Evolutionary conservation across 2,329 filamentous ascomycete species (phyloP), one percentile per base, ranked within the genome.

Genomic region (Byssothecium circinans): DNA sequence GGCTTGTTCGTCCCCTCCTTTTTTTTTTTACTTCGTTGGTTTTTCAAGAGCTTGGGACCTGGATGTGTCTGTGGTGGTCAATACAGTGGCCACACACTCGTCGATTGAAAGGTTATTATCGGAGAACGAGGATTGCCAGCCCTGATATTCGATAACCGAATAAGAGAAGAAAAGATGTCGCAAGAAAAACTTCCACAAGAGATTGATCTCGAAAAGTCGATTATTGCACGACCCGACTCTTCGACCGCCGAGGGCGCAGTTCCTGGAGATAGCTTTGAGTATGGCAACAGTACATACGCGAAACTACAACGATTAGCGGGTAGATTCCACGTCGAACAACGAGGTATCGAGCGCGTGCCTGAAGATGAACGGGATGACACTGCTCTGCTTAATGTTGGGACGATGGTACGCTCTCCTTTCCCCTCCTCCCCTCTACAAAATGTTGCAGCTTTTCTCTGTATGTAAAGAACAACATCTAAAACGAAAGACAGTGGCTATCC

Each of bases 331-430:
- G 81, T 91, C 45, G 87, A 91, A 71, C 83, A 88, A 72, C 76
- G 87, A 63, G 87, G 87, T 44, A 88, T 91, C 50, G 87, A 91
- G 72, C 79, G 87, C 39, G 87, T 90, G 27, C 86, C 86, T 0
- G 81, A 82, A 44, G 76, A 85, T 60, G 87, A 90, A 73, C 75
- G 86, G 57, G 84, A 79, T 5, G 84, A 88, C 67, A 80, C 74
- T 29, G 82, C 81, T 19, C 63, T 87, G 68, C 74, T 80, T 60
- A 87, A 88, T 58, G 80, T 88, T 52, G 82, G 83, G 41, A 89
- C 86, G 20, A 81, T 90, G 82, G 86, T 88, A 77, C 66, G 79
- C 70, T 19, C 17, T 27, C 15, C 30, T 20, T 20, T 20, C 14
- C 3, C 19, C 35, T 14, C 35, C 37, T 33, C 18, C 15, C 34